Conservation (phyloP, 306 rosid genomes). For the Luffa acutangula region DNA sequence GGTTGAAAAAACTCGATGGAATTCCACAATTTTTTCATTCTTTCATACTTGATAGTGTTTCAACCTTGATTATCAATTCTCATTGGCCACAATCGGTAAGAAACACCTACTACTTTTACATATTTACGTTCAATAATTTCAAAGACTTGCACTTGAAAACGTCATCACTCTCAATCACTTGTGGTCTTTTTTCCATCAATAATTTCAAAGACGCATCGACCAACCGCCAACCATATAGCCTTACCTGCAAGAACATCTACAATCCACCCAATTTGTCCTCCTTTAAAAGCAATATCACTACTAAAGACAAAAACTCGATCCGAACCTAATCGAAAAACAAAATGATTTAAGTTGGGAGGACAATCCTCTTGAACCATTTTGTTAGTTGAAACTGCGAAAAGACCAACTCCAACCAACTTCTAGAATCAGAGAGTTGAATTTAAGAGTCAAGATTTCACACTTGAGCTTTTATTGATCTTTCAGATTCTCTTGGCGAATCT, state of each 20-base stretch:
- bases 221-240: neutral
- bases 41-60: neutral
- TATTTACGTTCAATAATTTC: too few species aligned
- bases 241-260: neutral
- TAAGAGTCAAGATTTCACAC: neutral
- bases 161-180: too few species aligned
- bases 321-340: neutral
- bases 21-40: neutral
- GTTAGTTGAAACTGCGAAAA: neutral
- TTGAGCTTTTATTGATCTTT: neutral
- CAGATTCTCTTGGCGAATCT: neutral
- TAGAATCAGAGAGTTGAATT: neutral
- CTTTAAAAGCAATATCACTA: neutral
- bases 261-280: neutral
- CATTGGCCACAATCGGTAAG: neutral
- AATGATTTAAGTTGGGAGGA: neutral
- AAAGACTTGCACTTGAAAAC: too few species aligned
- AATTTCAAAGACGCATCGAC: neutral
- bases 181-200: neutral
- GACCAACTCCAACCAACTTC: neutral
- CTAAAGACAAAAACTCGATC: neutral
- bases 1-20: neutral
- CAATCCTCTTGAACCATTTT: neutral
- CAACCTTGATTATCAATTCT: neutral
- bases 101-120: neutral